Evolutionary conservation across 2,329 filamentous ascomycete genomes (phyloP), one percentile per base, ranked within the genome.

Genomic region (Penicillium fuscoglaucum): DNA sequence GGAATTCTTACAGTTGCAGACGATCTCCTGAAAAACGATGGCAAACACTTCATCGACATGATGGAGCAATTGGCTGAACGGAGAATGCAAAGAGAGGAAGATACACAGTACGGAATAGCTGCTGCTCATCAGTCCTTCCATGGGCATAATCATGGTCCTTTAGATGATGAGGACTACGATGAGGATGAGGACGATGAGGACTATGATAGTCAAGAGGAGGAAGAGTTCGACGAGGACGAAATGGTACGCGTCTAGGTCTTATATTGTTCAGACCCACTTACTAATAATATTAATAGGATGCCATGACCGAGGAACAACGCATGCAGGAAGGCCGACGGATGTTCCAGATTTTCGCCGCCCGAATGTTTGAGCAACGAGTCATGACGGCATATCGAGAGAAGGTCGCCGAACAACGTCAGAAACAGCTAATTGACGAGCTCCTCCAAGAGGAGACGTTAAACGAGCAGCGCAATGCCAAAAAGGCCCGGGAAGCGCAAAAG

Each of bases 1-100:
- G 96, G 95, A 74, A 97, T 99, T 77, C 87, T 99, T 74, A 99
- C 95, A 66, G 95, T 99, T 72, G 95, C 95, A 75, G 95, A 99
- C 81, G 95, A 99, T 79, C 83, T 99, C 65, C 85, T 99, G 63
- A 98, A 98, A 78, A 99, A 99, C 78, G 95, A 99, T 77, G 95
- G 95, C 70, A 96, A 96, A 78, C 96, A 96, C 73, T 99, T 99
- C 80, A 99, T 99, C 77, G 95, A 99, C 76, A 99, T 99, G 95
- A 99, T 99, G 95, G 95, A 99, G 76, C 93, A 98, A 79, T 84
- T 99, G 69, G 95, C 95, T 39, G 95, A 99, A 79, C 90, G 93
- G 69, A 87, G 95, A 69, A 97, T 99, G 93, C 91, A 93, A 72
- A 89, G 95, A 67, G 93, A 98, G 80, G 93, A 95, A 78, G 92